Conservation (phyloP, 2,329 filamentous ascomycete genomes). For the Colletotrichum liaoningense region DNA sequence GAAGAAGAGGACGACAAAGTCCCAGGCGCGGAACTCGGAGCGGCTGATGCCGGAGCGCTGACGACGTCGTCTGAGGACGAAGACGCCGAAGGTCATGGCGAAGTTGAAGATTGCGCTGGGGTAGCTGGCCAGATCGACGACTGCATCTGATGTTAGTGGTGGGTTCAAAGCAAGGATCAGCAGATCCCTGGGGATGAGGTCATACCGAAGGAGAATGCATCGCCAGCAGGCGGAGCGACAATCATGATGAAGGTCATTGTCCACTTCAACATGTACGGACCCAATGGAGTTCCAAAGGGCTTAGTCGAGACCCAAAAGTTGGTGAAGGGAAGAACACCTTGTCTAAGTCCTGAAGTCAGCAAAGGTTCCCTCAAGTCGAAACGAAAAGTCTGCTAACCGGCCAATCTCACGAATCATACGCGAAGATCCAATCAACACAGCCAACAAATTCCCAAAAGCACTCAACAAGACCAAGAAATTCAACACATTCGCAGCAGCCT, state of each 20-base stretch:
- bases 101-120: slow-evolving; percentile 69
- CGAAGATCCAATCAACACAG: slow-evolving; percentile 65
- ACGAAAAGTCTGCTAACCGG: slow-evolving; percentile 42
- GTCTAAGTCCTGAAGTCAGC: slow-evolving; percentile 42
- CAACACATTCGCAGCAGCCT: slow-evolving; percentile 60
- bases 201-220: slow-evolving; percentile 72
- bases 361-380: too few relatives aligned
- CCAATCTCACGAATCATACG: slow-evolving; percentile 71
- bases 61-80: slow-evolving; percentile 66
- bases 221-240: slow-evolving; percentile 68
- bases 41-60: slow-evolving; percentile 58
- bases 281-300: slow-evolving; percentile 72
- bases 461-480: slow-evolving; percentile 68
- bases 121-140: slow-evolving; percentile 70
- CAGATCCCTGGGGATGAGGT: slow-evolving; percentile 41
- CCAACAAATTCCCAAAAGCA: slow-evolving; percentile 69
- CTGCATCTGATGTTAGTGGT: slow-evolving; percentile 43
- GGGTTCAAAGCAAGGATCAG: background rate
- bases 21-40: slow-evolving; percentile 69
- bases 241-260: slow-evolving; percentile 69
- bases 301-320: slow-evolving; percentile 71
- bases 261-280: slow-evolving; percentile 70
- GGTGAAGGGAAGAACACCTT: slow-evolving; percentile 71
- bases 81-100: slow-evolving; percentile 66
- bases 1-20: slow-evolving; percentile 67